Base-by-base conservation (phyloP, 1,139 yeast genomes). In the Candida gigantensis region DNA sequence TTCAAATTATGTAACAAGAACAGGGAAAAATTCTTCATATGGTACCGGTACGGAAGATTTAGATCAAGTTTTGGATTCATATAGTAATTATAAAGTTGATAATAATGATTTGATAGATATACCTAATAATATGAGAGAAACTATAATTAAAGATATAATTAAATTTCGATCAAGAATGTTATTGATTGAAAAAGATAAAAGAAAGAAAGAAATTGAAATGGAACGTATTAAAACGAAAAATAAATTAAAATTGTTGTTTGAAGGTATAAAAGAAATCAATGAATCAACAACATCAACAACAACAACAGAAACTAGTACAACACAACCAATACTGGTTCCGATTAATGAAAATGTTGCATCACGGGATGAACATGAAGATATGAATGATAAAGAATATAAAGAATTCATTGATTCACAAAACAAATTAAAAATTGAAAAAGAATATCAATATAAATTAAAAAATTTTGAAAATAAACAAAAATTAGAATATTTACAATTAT, bases 81-180 rank as follows among this genome's bases (percentile, higher is more conserved):
- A 65, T 47, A 53, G 51, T 21, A 53, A 63, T 20, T 83, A 84
- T 50, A 67, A 72, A 37, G 77, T 84, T 15, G 87, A 84, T 52
- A 64, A 73, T 14, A 64, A 65, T 40, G 88, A 83, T 45, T 56
- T 84, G 40, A 64, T 74, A 11, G 90, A 81, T 49, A 74, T 84
- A 5, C 89, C 90, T 2, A 61, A 65, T 24, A 74, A 75, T 28
- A 65, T 78, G 62, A 60, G 78, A 32, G 82, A 79, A n/a, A 68
- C 65, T 24, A 74, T 83, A 24, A 74, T 73, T 29, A 71, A 72
- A 41, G 84, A 80, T 44, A 77, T 84, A 38, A 65, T 80, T 34
- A 76, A 73, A 44, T 84, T 84, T 52, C 62, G 92, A 49, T 68
- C 84, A 8, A 73, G 72, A 36, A 85, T 82, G 21, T 56, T 81